Conservation (phyloP, 2,329 filamentous ascomycete genomes). For the Trichoderma breve region DNA sequence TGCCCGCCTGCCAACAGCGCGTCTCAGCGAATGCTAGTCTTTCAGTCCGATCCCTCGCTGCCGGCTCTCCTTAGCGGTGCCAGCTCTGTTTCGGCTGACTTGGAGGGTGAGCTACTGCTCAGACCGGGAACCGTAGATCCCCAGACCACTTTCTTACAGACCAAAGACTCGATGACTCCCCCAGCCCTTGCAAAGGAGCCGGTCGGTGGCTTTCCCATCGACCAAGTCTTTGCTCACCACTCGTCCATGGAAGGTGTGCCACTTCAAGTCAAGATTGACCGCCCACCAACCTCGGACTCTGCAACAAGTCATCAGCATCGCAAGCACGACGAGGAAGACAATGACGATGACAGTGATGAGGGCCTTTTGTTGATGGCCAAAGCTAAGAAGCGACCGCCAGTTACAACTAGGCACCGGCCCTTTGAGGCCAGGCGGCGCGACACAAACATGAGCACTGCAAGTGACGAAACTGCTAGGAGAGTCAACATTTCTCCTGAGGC, state of each 20-base stretch:
- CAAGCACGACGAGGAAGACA: constrained; percentile 42
- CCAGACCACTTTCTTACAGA: constrained; percentile 47
- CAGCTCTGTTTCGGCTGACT: constrained; percentile 62
- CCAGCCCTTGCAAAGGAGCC: constrained; percentile 51
- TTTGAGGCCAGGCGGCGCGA: constrained; percentile 50
- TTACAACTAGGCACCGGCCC: constrained; percentile 26
- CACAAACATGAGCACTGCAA: constrained; percentile 52
- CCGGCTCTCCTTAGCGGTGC: constrained; percentile 62
- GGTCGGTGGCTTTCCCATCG: constrained; percentile 46
- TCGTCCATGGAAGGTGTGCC: constrained; percentile 35
- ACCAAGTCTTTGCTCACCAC: constrained; percentile 37
- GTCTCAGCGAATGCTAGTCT: constrained; percentile 49
- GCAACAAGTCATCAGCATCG: constrained; percentile 6
- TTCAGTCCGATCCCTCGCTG: constrained; percentile 63
- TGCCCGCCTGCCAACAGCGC: constrained; percentile 41
- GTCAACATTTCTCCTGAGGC: constrained; percentile 32
- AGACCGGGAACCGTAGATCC: constrained; percentile 46
- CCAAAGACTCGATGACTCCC: constrained; percentile 54
- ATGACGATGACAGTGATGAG: constrained; percentile 53
- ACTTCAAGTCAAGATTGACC: constrained; percentile 31
- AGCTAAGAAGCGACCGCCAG: constrained; percentile 44
- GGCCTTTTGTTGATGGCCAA: constrained; percentile 55
- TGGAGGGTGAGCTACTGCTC: constrained; percentile 59
- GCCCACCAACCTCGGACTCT: constrained; percentile 14
- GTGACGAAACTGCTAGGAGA: constrained; percentile 62